phyloP scores from a whole-genome alignment of 495 filamentous ascomycete genomes.

The Trypethelium eluteriae region DNA sequence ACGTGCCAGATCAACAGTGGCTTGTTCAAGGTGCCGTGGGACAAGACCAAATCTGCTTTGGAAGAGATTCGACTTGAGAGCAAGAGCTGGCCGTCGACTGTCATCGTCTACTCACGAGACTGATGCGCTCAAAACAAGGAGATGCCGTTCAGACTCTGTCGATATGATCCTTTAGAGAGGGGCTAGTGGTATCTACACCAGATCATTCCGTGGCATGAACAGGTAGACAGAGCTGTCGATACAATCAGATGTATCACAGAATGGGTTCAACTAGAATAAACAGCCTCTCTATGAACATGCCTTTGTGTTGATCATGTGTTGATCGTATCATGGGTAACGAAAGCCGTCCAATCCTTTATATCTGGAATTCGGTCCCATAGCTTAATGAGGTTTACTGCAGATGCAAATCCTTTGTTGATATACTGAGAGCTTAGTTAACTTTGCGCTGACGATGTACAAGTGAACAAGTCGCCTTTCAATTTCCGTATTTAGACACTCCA shows the following conservation, averaged over 20 bases:
- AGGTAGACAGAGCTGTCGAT: neutral
- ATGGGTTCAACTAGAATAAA: neutral
- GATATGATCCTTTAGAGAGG: no score
- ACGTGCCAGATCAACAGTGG: slow-evolving; percentile 39
- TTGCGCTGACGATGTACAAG: no score
- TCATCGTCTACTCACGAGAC: neutral
- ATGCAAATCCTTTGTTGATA: no score
- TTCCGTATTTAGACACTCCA: no score
- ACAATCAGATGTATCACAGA: neutral
- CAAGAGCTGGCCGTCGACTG: neutral
- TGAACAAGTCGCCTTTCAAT: no score
- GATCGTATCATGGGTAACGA: neutral
- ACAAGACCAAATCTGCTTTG: slow-evolving; percentile 29
- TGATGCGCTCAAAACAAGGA: neutral
- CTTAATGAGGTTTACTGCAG: neutral
- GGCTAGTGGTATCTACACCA: no score
- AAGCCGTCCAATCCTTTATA: neutral
- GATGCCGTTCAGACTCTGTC: neutral
- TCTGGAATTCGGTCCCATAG: neutral
- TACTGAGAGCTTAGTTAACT: no score
- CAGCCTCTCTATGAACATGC: no score
- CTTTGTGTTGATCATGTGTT: neutral
- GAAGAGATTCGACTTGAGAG: slow-evolving; percentile 28
- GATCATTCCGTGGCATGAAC: no score
- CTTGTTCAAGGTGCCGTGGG: slow-evolving; percentile 35